Base-by-base conservation (phyloP, 495 filamentous ascomycete species). In the Gamarada debralockiae region DNA sequence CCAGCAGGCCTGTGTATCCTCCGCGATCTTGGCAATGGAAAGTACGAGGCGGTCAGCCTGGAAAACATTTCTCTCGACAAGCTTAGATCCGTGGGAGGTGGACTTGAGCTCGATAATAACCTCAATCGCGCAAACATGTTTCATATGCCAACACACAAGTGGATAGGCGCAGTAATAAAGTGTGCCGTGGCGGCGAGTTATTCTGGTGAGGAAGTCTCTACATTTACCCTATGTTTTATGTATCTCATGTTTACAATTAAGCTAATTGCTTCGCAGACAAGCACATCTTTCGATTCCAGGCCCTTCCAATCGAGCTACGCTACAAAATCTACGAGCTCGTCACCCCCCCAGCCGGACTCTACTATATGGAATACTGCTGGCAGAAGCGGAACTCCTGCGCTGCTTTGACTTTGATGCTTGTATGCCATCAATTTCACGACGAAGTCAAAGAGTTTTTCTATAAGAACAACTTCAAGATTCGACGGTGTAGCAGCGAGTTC, bases 231-330 rank as follows among this genome's bases (percentile, higher is more conserved):
- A n/a, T n/a, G n/a, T n/a, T n/a, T n/a, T n/a, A n/a, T n/a, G n/a
- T n/a, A n/a, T n/a, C n/a, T n/a, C n/a, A n/a, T n/a, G n/a, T n/a
- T n/a, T n/a, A n/a, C n/a, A n/a, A n/a, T n/a, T n/a, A n/a, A n/a
- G n/a, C n/a, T n/a, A n/a, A n/a, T n/a, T n/a, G n/a, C n/a, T n/a
- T n/a, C n/a, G n/a, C 50, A 57, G 54, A 47, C 15, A 22, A 29
- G 1, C 13, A 48, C 2, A 53, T 48, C 23, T 57, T 57, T 38
- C 55, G 31, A 1, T 34, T 58, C 36, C 12, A 48, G 14, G 42
- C 48, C 4, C 34, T 58, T 23, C 55, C 55, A 4, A n/a, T 22
- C 14, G 49, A 58, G 34, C n/a, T 58, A 3, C 42, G 55, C 1
- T 21, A 24, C 27, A 36, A 14, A 12, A 45, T 58, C 13, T 58